Evolutionary conservation across 176 grass and related monocot genomes (phyloP).

Genomic region (Thalia dealbata): DNA sequence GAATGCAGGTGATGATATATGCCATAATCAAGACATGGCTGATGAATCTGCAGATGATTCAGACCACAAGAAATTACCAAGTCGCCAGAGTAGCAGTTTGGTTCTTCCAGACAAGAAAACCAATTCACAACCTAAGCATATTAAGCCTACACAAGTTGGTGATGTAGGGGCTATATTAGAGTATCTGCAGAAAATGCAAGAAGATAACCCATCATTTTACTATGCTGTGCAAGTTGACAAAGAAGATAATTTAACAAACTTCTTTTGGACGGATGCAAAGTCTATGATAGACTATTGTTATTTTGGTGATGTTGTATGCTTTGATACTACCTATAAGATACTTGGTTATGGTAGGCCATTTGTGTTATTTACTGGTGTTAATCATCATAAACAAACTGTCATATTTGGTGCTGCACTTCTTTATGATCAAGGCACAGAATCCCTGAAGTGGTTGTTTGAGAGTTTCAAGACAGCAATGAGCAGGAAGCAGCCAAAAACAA

Average conservation of each 20-base stretch:
- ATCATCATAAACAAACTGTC: constrained; percentile 83
- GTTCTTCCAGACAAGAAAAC: constrained; percentile 34
- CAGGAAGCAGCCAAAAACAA: constrained; percentile 55
- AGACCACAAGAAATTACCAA: constrained; percentile 23
- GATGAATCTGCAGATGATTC: constrained; percentile 35
- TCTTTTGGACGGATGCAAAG: constrained; percentile 82
- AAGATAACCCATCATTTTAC: constrained; percentile 69
- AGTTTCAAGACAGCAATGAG: constrained; percentile 84
- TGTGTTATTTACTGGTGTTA: constrained; percentile 76
- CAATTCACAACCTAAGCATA: constrained; percentile 30
- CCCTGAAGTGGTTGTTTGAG: constrained; percentile 77
- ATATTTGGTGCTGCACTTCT: constrained; percentile 76
- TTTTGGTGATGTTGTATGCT: constrained; percentile 81
- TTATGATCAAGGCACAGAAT: constrained; percentile 67
- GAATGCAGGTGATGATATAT: constrained; percentile 37
- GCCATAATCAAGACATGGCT: constrained; percentile 30
- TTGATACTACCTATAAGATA: constrained; percentile 67
- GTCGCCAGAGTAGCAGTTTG: constrained; percentile 14
- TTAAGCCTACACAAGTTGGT: constrained; percentile 32
- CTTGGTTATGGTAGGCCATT: constrained; percentile 65
- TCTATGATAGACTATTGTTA: constrained; percentile 61
- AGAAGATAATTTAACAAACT: constrained; percentile 51
- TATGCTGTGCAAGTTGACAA: constrained; percentile 64
- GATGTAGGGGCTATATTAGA: constrained; percentile 69
- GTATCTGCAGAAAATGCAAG: constrained; percentile 78